Percentiles rank a stretch among this genome's conserved stretches.
Evolutionary conservation across 2,329 filamentous ascomycete genomes (phyloP).

Genomic region (Aotearoamyces nothofagi): DNA sequence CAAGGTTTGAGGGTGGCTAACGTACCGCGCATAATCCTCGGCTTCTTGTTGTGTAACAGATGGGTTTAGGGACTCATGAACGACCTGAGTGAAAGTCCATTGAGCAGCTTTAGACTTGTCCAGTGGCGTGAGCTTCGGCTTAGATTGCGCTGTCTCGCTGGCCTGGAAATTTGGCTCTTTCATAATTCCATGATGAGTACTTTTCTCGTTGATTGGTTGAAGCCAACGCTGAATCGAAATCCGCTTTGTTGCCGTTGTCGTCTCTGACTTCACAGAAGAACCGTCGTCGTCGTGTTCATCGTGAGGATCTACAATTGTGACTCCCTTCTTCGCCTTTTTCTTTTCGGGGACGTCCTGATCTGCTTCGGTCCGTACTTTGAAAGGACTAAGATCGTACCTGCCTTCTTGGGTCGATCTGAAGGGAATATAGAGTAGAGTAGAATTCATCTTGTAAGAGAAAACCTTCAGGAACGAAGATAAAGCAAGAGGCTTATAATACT

Average conservation of each 20-base stretch:
- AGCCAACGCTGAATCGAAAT: conserved; percentile 48
- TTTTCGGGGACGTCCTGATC: conserved; percentile 44
- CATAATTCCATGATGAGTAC: conserved; percentile 34
- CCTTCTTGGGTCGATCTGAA: conserved; percentile 58
- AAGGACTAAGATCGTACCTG: conserved; percentile 75
- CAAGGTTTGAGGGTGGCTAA: conserved; percentile 77
- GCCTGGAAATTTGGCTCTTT: conserved; percentile 25
- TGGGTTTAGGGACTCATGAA: conserved; percentile 74
- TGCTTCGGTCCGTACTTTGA: conserved; percentile 56
- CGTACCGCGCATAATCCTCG: conserved; percentile 77
- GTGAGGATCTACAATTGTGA: conserved; percentile 51
- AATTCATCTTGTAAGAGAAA: conserved; percentile 86
- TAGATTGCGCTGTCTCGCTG: conserved; percentile 16
- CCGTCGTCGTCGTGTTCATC: conserved; percentile 29
- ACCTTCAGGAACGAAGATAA: conserved; percentile 85
- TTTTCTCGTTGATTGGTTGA: conserved; percentile 27
- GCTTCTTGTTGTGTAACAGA: conserved; percentile 62
- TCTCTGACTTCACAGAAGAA: conserved; percentile 25
- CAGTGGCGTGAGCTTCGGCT: conserved; percentile 39
- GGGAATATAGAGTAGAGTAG: conserved; percentile 70
- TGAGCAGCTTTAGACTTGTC: conserved; percentile 75
- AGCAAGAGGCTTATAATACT: conserved; percentile 84
- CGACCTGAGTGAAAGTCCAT: conserved; percentile 77
- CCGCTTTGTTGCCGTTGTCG: conserved; percentile 24
- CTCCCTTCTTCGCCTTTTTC: conserved; percentile 50